Conservation (phyloP, 2,329 filamentous ascomycete species). For the Penicillium griseofulvum region DNA sequence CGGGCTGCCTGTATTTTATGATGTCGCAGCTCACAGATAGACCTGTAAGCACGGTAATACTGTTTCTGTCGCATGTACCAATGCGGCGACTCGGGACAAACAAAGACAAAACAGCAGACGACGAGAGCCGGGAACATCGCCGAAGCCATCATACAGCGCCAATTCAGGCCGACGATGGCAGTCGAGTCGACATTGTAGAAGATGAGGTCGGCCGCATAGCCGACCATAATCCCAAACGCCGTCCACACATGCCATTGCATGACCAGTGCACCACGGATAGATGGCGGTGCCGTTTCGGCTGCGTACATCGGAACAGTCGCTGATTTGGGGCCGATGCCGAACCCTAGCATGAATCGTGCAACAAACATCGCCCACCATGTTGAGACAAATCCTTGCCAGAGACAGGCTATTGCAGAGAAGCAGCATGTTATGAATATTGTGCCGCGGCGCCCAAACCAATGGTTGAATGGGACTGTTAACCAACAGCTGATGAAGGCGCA, state of each 20-base stretch:
- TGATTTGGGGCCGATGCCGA: conserved; percentile 74
- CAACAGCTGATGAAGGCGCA: conserved; percentile 70
- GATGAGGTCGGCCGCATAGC: conserved; percentile 60
- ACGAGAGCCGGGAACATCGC: conserved; percentile 62
- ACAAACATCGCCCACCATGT: conserved; percentile 70
- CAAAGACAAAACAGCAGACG: conserved; percentile 59
- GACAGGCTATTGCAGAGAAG: conserved; percentile 58
- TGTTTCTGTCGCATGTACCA: conserved; percentile 49
- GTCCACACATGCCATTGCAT: conserved; percentile 74
- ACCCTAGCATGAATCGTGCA: conserved; percentile 69
- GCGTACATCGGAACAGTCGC: conserved; percentile 74
- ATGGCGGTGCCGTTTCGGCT: conserved; percentile 68
- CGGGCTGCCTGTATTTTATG: conserved; percentile 46
- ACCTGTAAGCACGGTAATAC: conserved; percentile 43
- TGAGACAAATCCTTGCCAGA: conserved; percentile 64
- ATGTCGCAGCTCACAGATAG: conserved; percentile 45
- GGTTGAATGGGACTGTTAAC: conserved; percentile 71
- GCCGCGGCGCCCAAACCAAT: conserved; percentile 65
- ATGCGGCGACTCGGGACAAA: conserved; percentile 57
- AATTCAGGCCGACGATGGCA: conserved; percentile 58
- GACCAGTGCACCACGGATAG: conserved; percentile 70
- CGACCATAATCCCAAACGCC: conserved; percentile 53
- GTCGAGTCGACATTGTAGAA: conserved; percentile 58
- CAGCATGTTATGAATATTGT: conserved; percentile 75
- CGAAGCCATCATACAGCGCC: conserved; percentile 68